Evolutionary conservation across 2,329 filamentous ascomycete genomes (phyloP).

Genomic region (Aspergillus sojae): DNA sequence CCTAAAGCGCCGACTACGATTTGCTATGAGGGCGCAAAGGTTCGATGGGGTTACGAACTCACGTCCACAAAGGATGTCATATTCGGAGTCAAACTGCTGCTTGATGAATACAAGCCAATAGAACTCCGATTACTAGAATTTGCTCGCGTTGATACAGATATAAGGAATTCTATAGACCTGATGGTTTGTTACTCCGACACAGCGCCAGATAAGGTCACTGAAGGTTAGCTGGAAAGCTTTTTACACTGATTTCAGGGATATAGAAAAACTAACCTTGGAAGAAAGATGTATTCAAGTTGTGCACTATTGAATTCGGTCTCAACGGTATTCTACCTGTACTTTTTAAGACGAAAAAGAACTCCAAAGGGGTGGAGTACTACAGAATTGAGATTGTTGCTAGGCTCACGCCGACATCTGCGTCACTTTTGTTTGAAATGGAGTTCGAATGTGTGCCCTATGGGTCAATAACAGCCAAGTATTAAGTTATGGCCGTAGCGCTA

Average conservation of each 20-base stretch:
- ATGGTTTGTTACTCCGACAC: conserved; percentile 7
- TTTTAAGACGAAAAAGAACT: conserved; percentile 17
- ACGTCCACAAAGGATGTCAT: too few species aligned
- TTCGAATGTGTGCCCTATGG: conserved; percentile 28
- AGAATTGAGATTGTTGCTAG: conserved; percentile 2
- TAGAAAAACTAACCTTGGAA: not conserved
- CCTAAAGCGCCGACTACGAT: too few species aligned
- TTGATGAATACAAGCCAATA: conserved; percentile 7
- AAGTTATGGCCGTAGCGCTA: not conserved
- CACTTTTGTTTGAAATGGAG: conserved; percentile 24
- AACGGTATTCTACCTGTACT: conserved; percentile 18
- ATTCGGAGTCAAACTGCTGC: too few species aligned
- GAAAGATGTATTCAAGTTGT: conserved; percentile 15
- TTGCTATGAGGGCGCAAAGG: too few species aligned
- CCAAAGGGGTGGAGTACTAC: conserved; percentile 17
- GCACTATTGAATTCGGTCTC: conserved; percentile 20
- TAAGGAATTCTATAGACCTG: not conserved
- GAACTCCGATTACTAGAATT: not conserved
- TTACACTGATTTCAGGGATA: not conserved
- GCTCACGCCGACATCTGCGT: conserved; percentile 23
- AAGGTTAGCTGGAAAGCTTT: not conserved
- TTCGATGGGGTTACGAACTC: too few species aligned
- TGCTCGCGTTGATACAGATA: accelerated
- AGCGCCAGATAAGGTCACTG: not conserved
- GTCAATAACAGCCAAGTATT: conserved; percentile 19